Percentiles rank a stretch among this genome's conserved stretches.
phyloP scores from a whole-genome alignment of 2,329 filamentous ascomycete genomes.

The Aspergillus amoenus region DNA sequence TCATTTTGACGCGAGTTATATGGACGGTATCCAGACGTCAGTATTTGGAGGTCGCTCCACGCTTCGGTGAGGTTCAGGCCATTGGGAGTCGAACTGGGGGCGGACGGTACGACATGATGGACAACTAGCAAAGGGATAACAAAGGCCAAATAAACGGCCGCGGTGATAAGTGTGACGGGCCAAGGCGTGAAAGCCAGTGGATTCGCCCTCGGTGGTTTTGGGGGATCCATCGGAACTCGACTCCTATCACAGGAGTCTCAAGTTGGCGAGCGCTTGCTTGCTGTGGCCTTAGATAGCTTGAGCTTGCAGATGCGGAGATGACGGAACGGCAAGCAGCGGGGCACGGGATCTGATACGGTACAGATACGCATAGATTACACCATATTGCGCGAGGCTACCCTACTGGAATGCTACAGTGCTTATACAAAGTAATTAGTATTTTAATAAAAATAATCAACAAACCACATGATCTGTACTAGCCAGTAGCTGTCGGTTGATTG shows the following conservation, averaged over 20 bases:
- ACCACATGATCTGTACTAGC: not conserved
- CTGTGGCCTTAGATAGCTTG: not conserved
- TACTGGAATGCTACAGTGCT: not conserved
- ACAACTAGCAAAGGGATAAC: conserved; percentile 70
- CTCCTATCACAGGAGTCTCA: conserved; percentile 4
- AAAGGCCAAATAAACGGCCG: conserved; percentile 73
- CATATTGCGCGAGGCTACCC: not conserved
- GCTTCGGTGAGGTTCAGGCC: conserved; percentile 82
- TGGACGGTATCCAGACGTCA: conserved; percentile 78
- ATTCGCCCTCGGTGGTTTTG: conserved; percentile 34
- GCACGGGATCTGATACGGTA: conserved; percentile 3
- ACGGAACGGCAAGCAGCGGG: not conserved
- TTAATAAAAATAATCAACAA: too few relatives aligned
- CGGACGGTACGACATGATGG: conserved; percentile 72
- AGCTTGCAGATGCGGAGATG: conserved; percentile 9
- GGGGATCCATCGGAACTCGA: conserved; percentile 32
- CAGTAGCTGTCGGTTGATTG: not conserved
- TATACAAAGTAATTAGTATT: too few relatives aligned
- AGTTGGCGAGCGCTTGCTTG: not conserved
- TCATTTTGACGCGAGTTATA: conserved; percentile 88
- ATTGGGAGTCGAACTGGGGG: conserved; percentile 56
- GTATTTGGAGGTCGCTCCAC: conserved; percentile 75
- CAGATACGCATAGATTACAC: not conserved
- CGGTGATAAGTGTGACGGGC: conserved; percentile 78
- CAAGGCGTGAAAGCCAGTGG: conserved; percentile 73